Base-by-base conservation (phyloP, 352 stramenopile genomes). In the Aphanomyces cochlioides region DNA sequence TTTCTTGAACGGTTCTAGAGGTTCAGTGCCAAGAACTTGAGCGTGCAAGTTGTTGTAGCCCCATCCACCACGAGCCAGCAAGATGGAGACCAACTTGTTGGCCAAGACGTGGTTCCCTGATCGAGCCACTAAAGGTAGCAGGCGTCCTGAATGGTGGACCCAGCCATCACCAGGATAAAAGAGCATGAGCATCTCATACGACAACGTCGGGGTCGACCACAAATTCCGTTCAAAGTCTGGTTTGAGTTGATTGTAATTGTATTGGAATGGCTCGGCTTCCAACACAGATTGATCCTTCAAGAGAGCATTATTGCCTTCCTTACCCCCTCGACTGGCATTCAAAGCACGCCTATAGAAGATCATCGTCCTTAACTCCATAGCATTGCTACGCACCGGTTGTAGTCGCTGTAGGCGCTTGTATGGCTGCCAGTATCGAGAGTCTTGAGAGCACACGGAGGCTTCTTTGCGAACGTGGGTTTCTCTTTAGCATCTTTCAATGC, bases 371-470 rank as follows among this genome's bases (percentile, higher is more conserved):
- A 69, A n/a, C 36, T 13, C 43, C 5, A 0, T 63, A 61, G 3
- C 10, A 56, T 50, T 7, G 28, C 7, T 10, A 6, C n/a, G 48
- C 6, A 70, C 0, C 85, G 82, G 68, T 93, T 91, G 74, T 93
- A 93, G 58, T 93, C 85, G 66, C 85, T 93, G 72, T 77, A 93
- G 17, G 77, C 66, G 65, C 85, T 93, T 38, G 85, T 93, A 66
- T 93, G 85, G 56, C 84, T 82, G 1, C 85, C 85, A 0, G 85
- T 93, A 7, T 83, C 90, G 56, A 91, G 83, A 3, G 83, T 83
- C n/a, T 81, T 81, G 37, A 93, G 64, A 5, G 83, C 82, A 40
- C 83, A 76, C 13, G 81, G 79, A 0, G 85, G 85, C 4, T 58
- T 69, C n/a, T 75, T 73, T 2, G 85, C 78, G 61, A 64, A 70